Percentiles rank a stretch among this genome's conserved stretches.
Conservation (phyloP, 2,329 filamentous ascomycete species). For the Pseudogymnoascus sp. region DNA sequence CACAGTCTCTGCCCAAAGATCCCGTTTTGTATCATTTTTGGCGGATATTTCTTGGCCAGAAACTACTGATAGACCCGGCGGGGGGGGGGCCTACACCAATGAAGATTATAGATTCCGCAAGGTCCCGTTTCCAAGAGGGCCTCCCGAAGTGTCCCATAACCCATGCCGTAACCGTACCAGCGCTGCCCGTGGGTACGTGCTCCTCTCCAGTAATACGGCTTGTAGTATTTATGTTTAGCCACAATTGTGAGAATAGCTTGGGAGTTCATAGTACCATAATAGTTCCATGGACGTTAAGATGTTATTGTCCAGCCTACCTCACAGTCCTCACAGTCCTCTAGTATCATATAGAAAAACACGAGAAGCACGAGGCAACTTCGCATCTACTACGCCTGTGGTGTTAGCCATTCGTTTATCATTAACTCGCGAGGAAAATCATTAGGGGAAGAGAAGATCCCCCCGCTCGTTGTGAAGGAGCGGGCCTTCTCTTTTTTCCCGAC, state of each 20-base stretch:
- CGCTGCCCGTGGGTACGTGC: background rate
- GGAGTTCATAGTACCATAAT: background rate
- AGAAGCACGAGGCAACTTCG: background rate
- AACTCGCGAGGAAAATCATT: background rate
- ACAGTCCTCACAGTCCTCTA: background rate
- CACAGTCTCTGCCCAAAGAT: background rate
- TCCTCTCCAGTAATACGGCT: background rate
- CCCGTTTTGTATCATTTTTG: background rate
- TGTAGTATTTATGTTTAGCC: background rate
- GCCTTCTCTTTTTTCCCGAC: background rate
- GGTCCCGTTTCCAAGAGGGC: background rate
- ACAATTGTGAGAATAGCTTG: background rate
- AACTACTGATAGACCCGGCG: conserved; percentile 3
- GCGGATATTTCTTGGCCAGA: background rate
- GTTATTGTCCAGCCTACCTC: no score
- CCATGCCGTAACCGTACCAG: background rate
- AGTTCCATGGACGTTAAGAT: no score
- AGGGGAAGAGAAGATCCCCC: background rate
- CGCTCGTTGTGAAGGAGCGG: background rate
- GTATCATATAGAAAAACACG: background rate
- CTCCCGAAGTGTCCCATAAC: background rate
- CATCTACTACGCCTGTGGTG: background rate
- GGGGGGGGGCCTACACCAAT: background rate
- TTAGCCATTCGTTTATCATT: background rate
- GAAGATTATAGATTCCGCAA: background rate